Base-by-base conservation (phyloP, 2,329 filamentous ascomycete species). In the Periconia sp. region DNA sequence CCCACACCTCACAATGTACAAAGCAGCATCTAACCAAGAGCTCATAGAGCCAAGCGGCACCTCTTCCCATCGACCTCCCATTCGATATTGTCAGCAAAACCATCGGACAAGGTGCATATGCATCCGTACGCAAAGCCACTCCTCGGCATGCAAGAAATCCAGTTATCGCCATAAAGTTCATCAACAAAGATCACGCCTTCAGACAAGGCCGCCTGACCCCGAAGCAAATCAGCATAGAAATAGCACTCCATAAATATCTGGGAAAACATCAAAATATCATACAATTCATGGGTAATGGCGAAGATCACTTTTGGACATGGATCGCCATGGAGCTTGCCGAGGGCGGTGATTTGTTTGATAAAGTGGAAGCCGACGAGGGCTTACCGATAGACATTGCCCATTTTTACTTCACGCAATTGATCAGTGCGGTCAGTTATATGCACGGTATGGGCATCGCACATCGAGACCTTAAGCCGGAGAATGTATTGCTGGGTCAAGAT, bases 301-400 rank as follows among this genome's bases (percentile, higher is more conserved):
- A 97, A 73, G 92, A 99, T 71, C 68, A 81, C 0, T 77, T 87
- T 17, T 99, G 94, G 93, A 85, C 90, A 63, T 99, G 94, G 94
- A 96, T 99, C 64, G 93, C 92, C 40, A 97, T 99, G 92, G 94
- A 99, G 75, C 88, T 91, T 62, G 94, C 94, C 44, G 91, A 95
- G 65, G 94, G 94, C 41, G 94, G 94, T 11, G 94, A 99, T 71
- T 81, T 99, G 8, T 99, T 99, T 74, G 94, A 99, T 85, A 99
- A 99, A 80, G 97, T 99, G 64, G 95, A 99, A 77, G 92, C 94
- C 17, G 94, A 99, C 73, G 90, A 93, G 43, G 94, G 94, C 45
- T 91, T 97, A n/a, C 85, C 88, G 7, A 87, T 96, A 73, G 91
- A 97, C 71, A 91, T 99, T 69, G 93, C 94, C 33, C 95, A 99